Evolutionary conservation across 257 asterid species (phyloP).

Genomic region (Solanum lycopersicoides): DNA sequence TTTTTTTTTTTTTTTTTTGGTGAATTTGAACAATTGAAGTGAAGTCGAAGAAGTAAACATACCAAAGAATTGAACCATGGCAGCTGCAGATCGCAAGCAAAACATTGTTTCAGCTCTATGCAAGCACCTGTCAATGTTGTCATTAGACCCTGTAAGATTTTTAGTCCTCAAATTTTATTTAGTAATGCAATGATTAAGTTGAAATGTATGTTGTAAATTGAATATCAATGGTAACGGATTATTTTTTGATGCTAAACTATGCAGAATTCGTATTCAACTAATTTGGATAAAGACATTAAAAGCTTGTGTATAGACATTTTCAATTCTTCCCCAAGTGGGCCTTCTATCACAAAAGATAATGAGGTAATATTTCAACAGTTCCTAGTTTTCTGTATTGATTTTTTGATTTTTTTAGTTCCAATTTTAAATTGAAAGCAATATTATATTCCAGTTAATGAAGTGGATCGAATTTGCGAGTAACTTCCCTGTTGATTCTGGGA

Average conservation of each 20-base stretch:
- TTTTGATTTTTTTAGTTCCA: neutral
- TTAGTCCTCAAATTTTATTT: neutral
- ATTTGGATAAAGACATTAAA: conserved; percentile 33
- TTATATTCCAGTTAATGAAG: conserved; percentile 45
- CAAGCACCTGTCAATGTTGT: conserved; percentile 33
- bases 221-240: neutral
- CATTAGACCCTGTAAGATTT: conserved; percentile 39
- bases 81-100: conserved; percentile 27
- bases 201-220: neutral
- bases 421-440: neutral
- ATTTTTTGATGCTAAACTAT: neutral
- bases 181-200: neutral
- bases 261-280: conserved; percentile 34
- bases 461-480: conserved; percentile 48
- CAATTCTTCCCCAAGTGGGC: conserved; percentile 30
- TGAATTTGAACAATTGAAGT: neutral
- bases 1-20: neutral
- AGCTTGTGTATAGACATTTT: conserved; percentile 33
- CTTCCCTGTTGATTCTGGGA: conserved; percentile 24
- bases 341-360: conserved; percentile 9
- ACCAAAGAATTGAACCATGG: conserved; percentile 23
- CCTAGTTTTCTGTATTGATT: neutral
- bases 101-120: conserved; percentile 42
- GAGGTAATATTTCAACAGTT: conserved; percentile 34
- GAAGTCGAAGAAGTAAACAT: neutral